These are phyloP conservation scores for Synchytrium microbalum DNA, from an alignment of 371 early-diverging fungal genomes.

Conservation along the genomic window DNA sequence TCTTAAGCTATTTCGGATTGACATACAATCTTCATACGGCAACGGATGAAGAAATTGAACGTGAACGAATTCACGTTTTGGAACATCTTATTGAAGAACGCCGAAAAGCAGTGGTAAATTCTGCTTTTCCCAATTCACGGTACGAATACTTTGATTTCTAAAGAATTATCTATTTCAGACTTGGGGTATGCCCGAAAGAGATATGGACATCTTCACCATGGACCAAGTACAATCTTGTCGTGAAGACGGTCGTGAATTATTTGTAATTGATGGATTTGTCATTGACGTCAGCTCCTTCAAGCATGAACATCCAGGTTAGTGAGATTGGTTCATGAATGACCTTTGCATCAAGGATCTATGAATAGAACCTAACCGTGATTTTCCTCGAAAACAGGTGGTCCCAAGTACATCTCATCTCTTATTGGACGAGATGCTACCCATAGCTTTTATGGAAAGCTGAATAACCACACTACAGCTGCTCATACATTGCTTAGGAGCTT, in stretches of 20 bases:
- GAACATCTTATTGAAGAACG: background rate
- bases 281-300: background rate
- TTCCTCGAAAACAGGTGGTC: conserved; percentile 13
- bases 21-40: background rate
- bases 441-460: conserved; percentile 8
- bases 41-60: conserved; percentile 1
- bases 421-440: conserved; percentile 15
- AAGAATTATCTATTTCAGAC: background rate
- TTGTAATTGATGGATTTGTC: conserved; percentile 5
- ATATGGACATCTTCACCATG: too few species aligned
- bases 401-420: conserved; percentile 5
- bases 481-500: conserved; percentile 3
- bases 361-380: too few species aligned
- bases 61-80: conserved; percentile 3
- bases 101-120: conserved; percentile 10
- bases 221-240: background rate
- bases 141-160: background rate
- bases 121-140: too few species aligned
- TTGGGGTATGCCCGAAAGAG: too few species aligned
- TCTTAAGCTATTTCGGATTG: background rate
- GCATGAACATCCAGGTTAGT: conserved; percentile 1
- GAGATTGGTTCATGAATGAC: too few species aligned
- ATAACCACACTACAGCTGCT: conserved; percentile 7
- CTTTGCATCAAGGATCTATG: conserved; percentile 2
- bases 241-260: background rate